Evolutionary conservation across 75 land plant species (phyloP), one percentile per base, ranked within the genome.

Genomic region (Adiantum capillusveneris): DNA sequence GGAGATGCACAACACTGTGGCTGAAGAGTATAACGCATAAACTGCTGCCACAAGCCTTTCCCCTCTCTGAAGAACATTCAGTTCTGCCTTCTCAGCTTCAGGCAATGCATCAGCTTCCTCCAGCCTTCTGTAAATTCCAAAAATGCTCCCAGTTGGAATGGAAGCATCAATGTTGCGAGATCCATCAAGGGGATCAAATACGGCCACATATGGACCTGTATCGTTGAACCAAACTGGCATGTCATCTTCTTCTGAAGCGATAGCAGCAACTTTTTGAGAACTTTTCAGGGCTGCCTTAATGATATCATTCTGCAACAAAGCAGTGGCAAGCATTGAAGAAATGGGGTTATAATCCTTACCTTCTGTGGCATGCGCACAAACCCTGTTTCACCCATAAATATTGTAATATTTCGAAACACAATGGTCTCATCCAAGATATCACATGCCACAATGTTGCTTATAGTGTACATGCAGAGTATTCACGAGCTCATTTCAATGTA

Each of bases 141-240:
- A 86, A 27, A 94, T 94, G 25, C 97, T 94, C 26, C 98, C 97
- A 36, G 98, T 94, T 13, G 98, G 97, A 62, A 91, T 94, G 0
- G 87, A 91, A 0, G 91, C 98, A 70, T 94, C 98, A 53, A 94
- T 90, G 59, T 94, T 91, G 43, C 87, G 74, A n/a, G 98, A 90
- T 25, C 98, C 98, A 65, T 94, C 98, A 26, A 94, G 79, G 37
- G 98, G 98, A 66, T 93, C 98, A 31, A 80, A 75, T 24, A 83
- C 96, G 34, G 85, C 90, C 34, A 94, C 84, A 73, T 79, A 90
- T 5, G 84, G 85, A 26, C 86, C 96, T 60, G 84, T 67, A 42
- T 83, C 79, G 7, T 50, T 63, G 27, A 94, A 62, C 85, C 83
- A 84, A 18, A 80, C 64, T 26, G 98, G 92, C 21, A 63, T 57